phyloP scores from a whole-genome alignment of 768 basidiomycete genomes.

The Agrocybe chaxingu region DNA sequence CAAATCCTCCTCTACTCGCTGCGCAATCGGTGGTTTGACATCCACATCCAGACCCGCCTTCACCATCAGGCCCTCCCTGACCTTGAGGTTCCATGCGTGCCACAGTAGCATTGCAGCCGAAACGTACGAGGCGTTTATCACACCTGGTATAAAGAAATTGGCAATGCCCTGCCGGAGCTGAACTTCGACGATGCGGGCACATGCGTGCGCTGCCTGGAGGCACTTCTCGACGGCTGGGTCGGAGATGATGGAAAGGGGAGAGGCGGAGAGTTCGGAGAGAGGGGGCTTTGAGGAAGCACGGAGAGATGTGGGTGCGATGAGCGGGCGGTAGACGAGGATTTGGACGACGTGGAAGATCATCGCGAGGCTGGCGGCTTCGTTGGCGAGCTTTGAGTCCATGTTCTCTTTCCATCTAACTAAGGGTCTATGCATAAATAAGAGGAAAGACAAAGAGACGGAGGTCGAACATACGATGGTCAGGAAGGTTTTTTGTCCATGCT shows the following conservation, averaged over 20 bases:
- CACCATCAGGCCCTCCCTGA: constrained; percentile 32
- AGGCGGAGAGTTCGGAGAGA: background rate
- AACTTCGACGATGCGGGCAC: constrained; percentile 54
- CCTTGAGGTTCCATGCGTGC: constrained; percentile 55
- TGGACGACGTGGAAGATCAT: constrained; percentile 57
- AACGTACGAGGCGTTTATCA: constrained; percentile 46
- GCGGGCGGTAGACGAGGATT: constrained; percentile 70
- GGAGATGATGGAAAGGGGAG: background rate
- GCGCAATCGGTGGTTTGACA: constrained; percentile 28
- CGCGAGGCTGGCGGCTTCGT: constrained; percentile 57
- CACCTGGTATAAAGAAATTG: constrained; percentile 34
- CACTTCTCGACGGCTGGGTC: constrained; percentile 31
- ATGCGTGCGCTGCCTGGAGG: constrained; percentile 57
- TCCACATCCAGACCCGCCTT: constrained; percentile 23
- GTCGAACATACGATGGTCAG: constrained; percentile 54
- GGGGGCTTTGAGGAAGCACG: constrained; percentile 19
- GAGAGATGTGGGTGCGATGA: constrained; percentile 40
- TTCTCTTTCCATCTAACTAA: constrained; percentile 60
- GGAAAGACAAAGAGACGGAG: background rate
- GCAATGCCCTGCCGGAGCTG: constrained; percentile 38
- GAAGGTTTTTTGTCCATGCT: constrained; percentile 69
- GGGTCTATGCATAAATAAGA: constrained; percentile 1
- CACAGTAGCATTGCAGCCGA: constrained; percentile 53
- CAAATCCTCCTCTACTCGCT: constrained; percentile 31
- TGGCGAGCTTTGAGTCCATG: constrained; percentile 44